Evolutionary conservation across 768 basidiomycete genomes (phyloP).

Genomic region (Rhodotorula sphaerocarpa): DNA sequence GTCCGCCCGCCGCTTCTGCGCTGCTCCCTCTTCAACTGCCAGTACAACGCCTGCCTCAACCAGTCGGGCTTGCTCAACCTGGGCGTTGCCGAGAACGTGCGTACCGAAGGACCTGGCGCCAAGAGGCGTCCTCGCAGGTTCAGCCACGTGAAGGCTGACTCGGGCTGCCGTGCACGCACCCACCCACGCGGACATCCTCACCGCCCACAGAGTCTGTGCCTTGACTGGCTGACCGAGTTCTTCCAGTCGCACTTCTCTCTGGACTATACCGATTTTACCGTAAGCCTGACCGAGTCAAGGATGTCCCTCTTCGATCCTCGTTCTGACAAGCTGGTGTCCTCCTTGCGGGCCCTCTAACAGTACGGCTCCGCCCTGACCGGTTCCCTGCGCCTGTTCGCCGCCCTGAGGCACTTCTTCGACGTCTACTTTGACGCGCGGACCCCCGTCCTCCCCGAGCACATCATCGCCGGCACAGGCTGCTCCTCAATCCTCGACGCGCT

Average conservation of each 20-base stretch:
- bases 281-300: not conserved
- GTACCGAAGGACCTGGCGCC: not conserved
- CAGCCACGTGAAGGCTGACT: too few species aligned
- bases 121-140: too few species aligned
- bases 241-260: conserved; percentile 12
- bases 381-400: conserved; percentile 30
- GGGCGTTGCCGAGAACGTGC: conserved; percentile 30
- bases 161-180: too few species aligned
- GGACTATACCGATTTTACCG: conserved; percentile 19
- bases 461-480: conserved; percentile 30
- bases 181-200: too few species aligned
- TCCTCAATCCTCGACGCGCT: conserved; percentile 24
- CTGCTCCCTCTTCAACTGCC: conserved; percentile 30
- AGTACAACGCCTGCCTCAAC: conserved; percentile 14
- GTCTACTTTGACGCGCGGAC: conserved; percentile 28
- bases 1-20: conserved; percentile 26
- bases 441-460: conserved; percentile 31
- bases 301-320: too few species aligned
- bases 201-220: conserved; percentile 15
- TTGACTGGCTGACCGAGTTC: conserved; percentile 18
- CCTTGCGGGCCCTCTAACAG: not conserved
- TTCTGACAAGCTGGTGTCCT: not conserved
- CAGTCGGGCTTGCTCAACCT: conserved; percentile 18
- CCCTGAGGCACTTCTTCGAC: conserved; percentile 24
- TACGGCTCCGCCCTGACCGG: conserved; percentile 35